Evolutionary conservation across 805 yeast species (phyloP).

Genomic region (Saturnispora sanitii): DNA sequence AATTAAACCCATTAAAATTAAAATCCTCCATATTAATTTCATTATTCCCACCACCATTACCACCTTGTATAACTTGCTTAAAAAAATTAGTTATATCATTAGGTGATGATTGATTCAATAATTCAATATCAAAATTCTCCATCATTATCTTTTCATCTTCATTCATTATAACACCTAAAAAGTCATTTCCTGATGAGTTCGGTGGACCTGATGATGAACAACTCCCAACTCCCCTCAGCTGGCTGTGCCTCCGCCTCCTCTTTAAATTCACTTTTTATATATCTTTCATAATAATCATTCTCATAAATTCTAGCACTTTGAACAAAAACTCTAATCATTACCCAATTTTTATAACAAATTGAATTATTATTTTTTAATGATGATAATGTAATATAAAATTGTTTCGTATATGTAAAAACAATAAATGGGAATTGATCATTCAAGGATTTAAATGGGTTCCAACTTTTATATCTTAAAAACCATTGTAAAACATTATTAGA

Average conservation of each 20-base stretch:
- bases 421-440: constrained; percentile 20
- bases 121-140: background rate
- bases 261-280: constrained; percentile 6
- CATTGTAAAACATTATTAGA: constrained; percentile 25
- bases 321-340: constrained; percentile 22
- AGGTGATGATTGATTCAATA: constrained; percentile 3
- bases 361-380: constrained; percentile 16
- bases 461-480: constrained; percentile 15
- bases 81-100: constrained; percentile 7
- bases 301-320: constrained; percentile 20
- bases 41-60: constrained; percentile 2
- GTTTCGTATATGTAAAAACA: constrained; percentile 24
- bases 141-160: background rate
- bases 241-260: too few species aligned
- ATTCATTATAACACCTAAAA: constrained; percentile 2
- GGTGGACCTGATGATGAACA: too few species aligned
- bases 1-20: constrained; percentile 3
- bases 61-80: constrained; percentile 4
- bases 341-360: constrained; percentile 19
- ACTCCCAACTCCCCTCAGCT: too few species aligned
- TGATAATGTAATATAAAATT: constrained; percentile 17
- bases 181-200: too few species aligned
- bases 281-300: constrained; percentile 14
- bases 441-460: constrained; percentile 5
- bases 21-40: background rate